Percentiles rank a stretch among this genome's conserved stretches.
Evolutionary conservation across 2,329 filamentous ascomycete genomes (phyloP).

Genomic region (Verticillium longisporum): DNA sequence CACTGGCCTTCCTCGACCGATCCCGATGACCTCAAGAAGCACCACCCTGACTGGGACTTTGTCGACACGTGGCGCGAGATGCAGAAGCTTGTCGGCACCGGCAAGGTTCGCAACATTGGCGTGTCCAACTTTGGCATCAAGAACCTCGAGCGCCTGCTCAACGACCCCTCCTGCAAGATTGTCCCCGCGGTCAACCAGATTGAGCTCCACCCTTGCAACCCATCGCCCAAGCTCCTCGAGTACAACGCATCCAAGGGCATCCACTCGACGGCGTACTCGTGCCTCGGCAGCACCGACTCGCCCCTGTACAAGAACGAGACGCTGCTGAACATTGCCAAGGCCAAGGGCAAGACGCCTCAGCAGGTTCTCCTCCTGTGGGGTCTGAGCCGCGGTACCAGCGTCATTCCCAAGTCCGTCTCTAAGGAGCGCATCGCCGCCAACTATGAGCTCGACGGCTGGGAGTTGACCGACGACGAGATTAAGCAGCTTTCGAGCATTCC

Average conservation of each 20-base stretch:
- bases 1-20: constrained; percentile 65
- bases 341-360: constrained; percentile 62
- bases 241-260: constrained; percentile 70
- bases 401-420: constrained; percentile 81
- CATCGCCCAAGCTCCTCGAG: constrained; percentile 69
- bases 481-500: constrained; percentile 58
- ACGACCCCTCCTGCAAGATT: constrained; percentile 54
- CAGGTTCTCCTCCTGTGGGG: constrained; percentile 79
- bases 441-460: constrained; percentile 68
- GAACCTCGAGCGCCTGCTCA: constrained; percentile 72
- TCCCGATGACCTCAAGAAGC: constrained; percentile 57
- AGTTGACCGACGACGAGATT: constrained; percentile 66
- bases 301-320: constrained; percentile 61
- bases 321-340: constrained; percentile 54
- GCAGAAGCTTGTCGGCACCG: constrained; percentile 60
- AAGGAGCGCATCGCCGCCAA: constrained; percentile 68
- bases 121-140: constrained; percentile 81
- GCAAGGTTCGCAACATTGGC: constrained; percentile 74
- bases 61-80: constrained; percentile 71
- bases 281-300: constrained; percentile 64
- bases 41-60: constrained; percentile 73
- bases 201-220: constrained; percentile 75
- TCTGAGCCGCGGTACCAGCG: constrained; percentile 70
- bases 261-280: constrained; percentile 68
- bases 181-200: constrained; percentile 72